Evolutionary conservation across 352 stramenopile genomes (phyloP), one percentile per base, ranked within the genome.

Genomic region (Phytopythium litorale): DNA sequence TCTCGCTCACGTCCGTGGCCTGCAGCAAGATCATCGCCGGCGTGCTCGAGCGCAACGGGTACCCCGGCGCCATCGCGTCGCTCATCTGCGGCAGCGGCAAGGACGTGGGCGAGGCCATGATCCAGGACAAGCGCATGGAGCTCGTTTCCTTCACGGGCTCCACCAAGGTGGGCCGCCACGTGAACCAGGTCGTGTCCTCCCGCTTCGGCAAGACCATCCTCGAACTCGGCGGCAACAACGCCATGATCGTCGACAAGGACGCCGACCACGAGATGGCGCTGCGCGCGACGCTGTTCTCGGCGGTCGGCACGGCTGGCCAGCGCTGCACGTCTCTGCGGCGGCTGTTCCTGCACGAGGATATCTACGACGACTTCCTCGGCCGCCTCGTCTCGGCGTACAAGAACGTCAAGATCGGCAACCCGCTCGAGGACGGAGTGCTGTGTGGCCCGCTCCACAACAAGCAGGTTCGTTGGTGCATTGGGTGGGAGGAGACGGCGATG

Each of bases 201-300:
- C 85, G 92, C 54, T 98, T 97, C 67, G 92, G 91, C 63, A 96
- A 97, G 72, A 89, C 83, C 35, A 92, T 98, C 61, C 78, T 98
- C 6, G 92, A 98, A 60, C 71, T 98, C 6, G 91, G 92, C 23
- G 92, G 92, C 48, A 98, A 98, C 75, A 98, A 98, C 64, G 92
- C 91, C 15, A 97, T 97, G 81, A 97, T 98, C 58, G 84, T 98
- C n/a, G 85, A 96, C 71, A 81, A 92, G 68, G 80, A 95, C 59
- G 92, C 92, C 13, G 88, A 98, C 62, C 65, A 97, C 21, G 86
- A 97, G 64, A 92, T 98, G 82, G 91, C 91, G 23, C 64, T 98
- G 35, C 84, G 90, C 28, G 89, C 84, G 7, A 95, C 81, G 40
- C 71, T 98, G 15, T 98, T 98, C 71, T 96, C 87, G 48, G 90